Evolutionary conservation across 108 stramenopile genomes (phyloP).

Genomic region (Epithemia pelagica): DNA sequence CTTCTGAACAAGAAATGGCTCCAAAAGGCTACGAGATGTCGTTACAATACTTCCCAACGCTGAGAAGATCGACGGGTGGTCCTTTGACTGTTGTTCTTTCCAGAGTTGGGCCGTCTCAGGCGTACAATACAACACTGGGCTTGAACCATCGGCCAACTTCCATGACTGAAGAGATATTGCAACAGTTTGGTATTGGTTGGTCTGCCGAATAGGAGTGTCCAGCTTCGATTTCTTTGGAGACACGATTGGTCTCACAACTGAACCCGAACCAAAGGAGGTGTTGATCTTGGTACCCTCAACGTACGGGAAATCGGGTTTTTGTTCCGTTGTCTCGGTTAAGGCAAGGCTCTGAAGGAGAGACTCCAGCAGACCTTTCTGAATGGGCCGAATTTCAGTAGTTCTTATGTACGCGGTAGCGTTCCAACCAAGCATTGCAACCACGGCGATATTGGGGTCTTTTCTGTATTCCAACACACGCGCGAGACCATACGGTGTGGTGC

Average conservation of each 20-base stretch:
- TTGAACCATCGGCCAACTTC: constrained; percentile 65
- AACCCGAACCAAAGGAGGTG: constrained; percentile 72
- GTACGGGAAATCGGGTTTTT: constrained; percentile 48
- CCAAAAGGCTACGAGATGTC: constrained; percentile 7
- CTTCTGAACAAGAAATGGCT: constrained; percentile 7
- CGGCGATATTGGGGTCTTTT: constrained; percentile 48
- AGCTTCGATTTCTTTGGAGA: constrained; percentile 1
- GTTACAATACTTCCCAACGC: constrained; percentile 8
- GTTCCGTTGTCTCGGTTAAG: constrained; percentile 23
- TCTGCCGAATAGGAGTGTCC: neutral
- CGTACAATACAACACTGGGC: constrained; percentile 72
- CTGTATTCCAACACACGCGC: constrained; percentile 66
- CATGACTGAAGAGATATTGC: constrained; percentile 56
- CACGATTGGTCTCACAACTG: constrained; percentile 37
- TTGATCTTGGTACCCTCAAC: constrained; percentile 45
- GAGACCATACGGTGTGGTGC: constrained; percentile 75
- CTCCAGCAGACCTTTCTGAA: constrained; percentile 51
- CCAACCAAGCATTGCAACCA: constrained; percentile 71
- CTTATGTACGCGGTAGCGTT: constrained; percentile 59
- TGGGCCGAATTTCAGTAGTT: constrained; percentile 42
- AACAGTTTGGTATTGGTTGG: constrained; percentile 23
- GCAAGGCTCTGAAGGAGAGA: constrained; percentile 35
- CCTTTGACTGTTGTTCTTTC: constrained; percentile 43
- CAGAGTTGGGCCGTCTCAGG: constrained; percentile 56
- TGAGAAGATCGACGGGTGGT: constrained; percentile 29